Conservation (phyloP, 345 rosid species). For the Pistacia integerrima region DNA sequence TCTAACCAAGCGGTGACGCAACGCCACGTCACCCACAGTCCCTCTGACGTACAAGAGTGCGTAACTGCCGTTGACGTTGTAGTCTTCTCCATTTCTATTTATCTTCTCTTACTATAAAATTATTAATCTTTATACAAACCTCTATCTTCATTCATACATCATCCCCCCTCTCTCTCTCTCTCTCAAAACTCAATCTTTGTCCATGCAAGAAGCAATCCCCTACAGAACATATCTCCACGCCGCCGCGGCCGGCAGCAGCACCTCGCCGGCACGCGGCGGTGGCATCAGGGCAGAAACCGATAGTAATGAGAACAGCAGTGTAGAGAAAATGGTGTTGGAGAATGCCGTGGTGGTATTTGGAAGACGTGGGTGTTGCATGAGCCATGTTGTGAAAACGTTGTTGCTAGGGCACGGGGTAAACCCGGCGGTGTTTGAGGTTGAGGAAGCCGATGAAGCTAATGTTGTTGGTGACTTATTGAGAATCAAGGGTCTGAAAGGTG, state of each 20-base stretch:
- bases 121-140: not conserved
- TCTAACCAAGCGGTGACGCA: conserved; percentile 47
- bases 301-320: not conserved
- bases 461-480: conserved; percentile 39
- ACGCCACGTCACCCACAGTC: conserved; percentile 39
- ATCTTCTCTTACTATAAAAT: not conserved
- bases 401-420: conserved; percentile 76
- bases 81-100: conserved; percentile 33
- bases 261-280: not conserved
- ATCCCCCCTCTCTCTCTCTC: conserved; percentile 6
- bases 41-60: conserved; percentile 54
- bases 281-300: no score
- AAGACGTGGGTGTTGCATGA: conserved; percentile 73
- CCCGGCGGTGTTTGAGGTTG: conserved; percentile 64
- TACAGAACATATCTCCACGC: conserved; percentile 32
- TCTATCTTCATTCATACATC: not conserved
- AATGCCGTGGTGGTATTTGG: conserved; percentile 68
- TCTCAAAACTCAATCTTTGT: conserved; percentile 1
- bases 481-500: conserved; percentile 19
- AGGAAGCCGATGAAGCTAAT: conserved; percentile 49
- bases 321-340: conserved; percentile 45
- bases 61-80: conserved; percentile 59
- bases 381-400: conserved; percentile 68
- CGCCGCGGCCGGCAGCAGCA: conserved; percentile 23
- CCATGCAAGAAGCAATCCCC: conserved; percentile 69